These are phyloP conservation scores for Ceratobasidium theobromae DNA, from an alignment of 1,284 basidiomycete species.

Conservation along the genomic window DNA sequence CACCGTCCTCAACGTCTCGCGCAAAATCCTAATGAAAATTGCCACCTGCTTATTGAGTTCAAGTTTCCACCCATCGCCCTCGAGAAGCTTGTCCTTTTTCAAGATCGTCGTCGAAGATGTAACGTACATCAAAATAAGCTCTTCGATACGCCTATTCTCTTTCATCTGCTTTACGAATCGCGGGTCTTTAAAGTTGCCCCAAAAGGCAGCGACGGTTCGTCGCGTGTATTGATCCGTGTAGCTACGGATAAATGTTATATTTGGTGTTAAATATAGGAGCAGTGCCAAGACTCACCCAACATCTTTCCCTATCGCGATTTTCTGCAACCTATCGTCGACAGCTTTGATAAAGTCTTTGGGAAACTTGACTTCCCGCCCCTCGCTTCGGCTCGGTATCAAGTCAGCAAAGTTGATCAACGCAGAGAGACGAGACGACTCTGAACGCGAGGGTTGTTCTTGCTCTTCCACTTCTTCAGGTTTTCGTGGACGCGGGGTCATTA, in stretches of 20 bases:
- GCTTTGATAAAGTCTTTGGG: conserved; percentile 90
- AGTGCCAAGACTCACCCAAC: conserved; percentile 59
- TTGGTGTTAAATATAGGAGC: background rate
- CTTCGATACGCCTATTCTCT: conserved; percentile 95
- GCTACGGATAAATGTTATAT: conserved; percentile 46
- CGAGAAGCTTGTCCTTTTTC: conserved; percentile 77
- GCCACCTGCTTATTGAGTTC: conserved; percentile 91
- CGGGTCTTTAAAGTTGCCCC: conserved; percentile 82
- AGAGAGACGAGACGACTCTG: conserved; percentile 61
- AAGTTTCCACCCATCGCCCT: conserved; percentile 85
- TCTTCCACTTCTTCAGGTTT: conserved; percentile 32
- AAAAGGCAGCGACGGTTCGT: conserved; percentile 86
- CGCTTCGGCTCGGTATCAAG: conserved; percentile 64
- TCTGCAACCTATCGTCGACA: conserved; percentile 81
- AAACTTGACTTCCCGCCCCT: conserved; percentile 82
- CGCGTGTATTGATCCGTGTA: conserved; percentile 86
- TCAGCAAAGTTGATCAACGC: conserved; percentile 60
- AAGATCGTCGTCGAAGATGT: conserved; percentile 83
- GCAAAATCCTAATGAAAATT: conserved; percentile 80
- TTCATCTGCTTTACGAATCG: conserved; percentile 86
- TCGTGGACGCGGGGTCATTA: conserved; percentile 55
- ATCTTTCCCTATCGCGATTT: conserved; percentile 90
- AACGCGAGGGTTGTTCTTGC: conserved; percentile 53
- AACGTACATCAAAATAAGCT: conserved; percentile 94
- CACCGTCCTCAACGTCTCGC: conserved; percentile 72